Base-by-base conservation (phyloP, 345 rosid genomes). In the Ailanthus altissimus region DNA sequence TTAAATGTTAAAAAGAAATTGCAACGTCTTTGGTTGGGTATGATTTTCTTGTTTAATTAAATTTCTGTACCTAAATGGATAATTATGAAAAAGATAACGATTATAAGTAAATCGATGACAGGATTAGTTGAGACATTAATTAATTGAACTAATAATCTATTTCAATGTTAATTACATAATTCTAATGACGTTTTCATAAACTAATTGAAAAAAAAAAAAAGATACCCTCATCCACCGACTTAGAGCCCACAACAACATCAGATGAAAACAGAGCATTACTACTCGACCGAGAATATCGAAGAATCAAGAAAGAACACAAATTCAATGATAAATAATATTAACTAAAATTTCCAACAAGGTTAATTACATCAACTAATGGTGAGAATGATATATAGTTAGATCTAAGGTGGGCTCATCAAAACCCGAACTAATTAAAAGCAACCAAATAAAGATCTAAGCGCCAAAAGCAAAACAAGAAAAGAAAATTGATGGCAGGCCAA, bases 311-410 rank as follows among this genome's bases (percentile, higher is more conserved):
- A 36, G 25, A 54, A 56, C 61, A 25, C 42, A 36, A 51, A 28
- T 65, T 74, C 23, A 7, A 40, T 58, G 3, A 32, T 23, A 28
- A 67, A 2, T 58, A 70, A 46, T 7, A 75, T 63, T 11, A 21
- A 61, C 65, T 49, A 7, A n/a, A 42, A 13, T 73, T 50, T 46
- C 69, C 25, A 42, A 60, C 51, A 56, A 2, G 66, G 49, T 71
- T 68, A 75, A 61, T 75, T 78, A 82, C 77, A 81, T 25, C 70
- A 70, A 72, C 79, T 74, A 74, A 59, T 70, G 57, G 74, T 76
- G 64, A 80, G 77, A 61, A 15, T 73, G 46, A 20, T 28, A 72
- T 46, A 20, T 28, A 72, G 56, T 74, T 59, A 75, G 80, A 84
- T 50, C 83, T 70, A 74, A 8, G 71, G 23, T 65, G 69, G 56